These are phyloP conservation scores for Pluteus cervinus DNA, from an alignment of 768 basidiomycete genomes.

Conservation along the genomic window DNA sequence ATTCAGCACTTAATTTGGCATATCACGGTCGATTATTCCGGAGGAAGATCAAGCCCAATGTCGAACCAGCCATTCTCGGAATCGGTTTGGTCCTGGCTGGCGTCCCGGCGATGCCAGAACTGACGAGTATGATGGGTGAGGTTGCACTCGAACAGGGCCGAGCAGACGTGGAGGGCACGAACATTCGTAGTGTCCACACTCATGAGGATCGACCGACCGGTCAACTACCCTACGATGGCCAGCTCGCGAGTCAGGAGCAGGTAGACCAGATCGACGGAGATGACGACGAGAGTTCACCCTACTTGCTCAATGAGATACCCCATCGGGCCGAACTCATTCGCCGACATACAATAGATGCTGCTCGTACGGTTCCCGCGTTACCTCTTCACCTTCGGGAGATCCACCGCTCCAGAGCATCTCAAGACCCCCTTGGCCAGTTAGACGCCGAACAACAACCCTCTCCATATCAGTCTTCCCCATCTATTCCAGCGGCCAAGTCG, in stretches of 20 bases:
- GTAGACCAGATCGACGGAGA: constrained; percentile 17
- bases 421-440: constrained; percentile 71
- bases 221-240: constrained; percentile 42
- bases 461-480: constrained; percentile 70
- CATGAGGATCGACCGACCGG: too few relatives aligned
- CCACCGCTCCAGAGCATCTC: constrained; percentile 53
- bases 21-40: constrained; percentile 41
- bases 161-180: constrained; percentile 51
- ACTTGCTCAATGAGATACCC: constrained; percentile 9
- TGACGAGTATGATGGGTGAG: constrained; percentile 71
- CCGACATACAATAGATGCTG: constrained; percentile 51
- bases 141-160: constrained; percentile 90
- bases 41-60: constrained; percentile 66
- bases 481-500: constrained; percentile 44
- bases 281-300: constrained; percentile 31
- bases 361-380: constrained; percentile 72
- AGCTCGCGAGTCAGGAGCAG: constrained; percentile 21
- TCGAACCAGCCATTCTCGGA: constrained; percentile 76
- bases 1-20: constrained; percentile 51
- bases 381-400: constrained; percentile 52
- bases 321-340: constrained; percentile 21
- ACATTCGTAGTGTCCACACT: constrained; percentile 44
- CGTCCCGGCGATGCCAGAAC: constrained; percentile 64
- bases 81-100: constrained; percentile 79
- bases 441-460: constrained; percentile 37